Evolutionary conservation across 768 basidiomycete genomes (phyloP), one percentile per base, ranked within the genome.

Genomic region (Boletellus ananas): DNA sequence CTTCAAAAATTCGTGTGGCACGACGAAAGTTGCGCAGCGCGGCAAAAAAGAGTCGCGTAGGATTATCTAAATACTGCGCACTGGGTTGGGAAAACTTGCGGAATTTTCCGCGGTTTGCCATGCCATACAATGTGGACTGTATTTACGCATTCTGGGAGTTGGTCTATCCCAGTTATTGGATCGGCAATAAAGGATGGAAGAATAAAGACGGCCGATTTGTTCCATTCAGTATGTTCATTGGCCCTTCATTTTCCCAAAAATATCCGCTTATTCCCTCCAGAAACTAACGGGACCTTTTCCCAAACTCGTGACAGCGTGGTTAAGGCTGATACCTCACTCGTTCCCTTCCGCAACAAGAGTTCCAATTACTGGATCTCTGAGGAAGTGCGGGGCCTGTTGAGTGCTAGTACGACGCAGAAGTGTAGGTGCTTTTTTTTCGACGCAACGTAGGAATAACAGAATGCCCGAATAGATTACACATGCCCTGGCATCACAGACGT

Each of bases 91-190:
- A n/a, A n/a, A n/a, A n/a, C n/a, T n/a, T n/a, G n/a, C n/a, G n/a
- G n/a, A n/a, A n/a, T n/a, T n/a, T n/a, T n/a, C n/a, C n/a, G n/a
- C n/a, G n/a, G n/a, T n/a, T n/a, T n/a, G n/a, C n/a, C n/a, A n/a
- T n/a, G n/a, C n/a, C n/a, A n/a, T 46, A 47, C 29, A 60, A 58
- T 23, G 47, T 60, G 13, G 59, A 60, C 14, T 58, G 58, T 12
- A 21, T 60, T 13, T 57, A 54, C 10, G 55, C 58, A 3, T 54
- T 60, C 33, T 60, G 58, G 59, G 59, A 60, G 45, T 60, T 57
- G 27, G 13, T 61, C 17, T 60, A 60, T 29, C 47, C 59, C 4
- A 4, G 57, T 0, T 61, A 60, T 36, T 61, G 59, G 58, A 53
- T 59, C 0, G 49, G 8, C 17, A 17, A 25, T 0, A 3, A 29